Evolutionary conservation across 2,329 filamentous ascomycete genomes (phyloP), one percentile per base, ranked within the genome.

Genomic region (Pseudogymnoascus sp.): DNA sequence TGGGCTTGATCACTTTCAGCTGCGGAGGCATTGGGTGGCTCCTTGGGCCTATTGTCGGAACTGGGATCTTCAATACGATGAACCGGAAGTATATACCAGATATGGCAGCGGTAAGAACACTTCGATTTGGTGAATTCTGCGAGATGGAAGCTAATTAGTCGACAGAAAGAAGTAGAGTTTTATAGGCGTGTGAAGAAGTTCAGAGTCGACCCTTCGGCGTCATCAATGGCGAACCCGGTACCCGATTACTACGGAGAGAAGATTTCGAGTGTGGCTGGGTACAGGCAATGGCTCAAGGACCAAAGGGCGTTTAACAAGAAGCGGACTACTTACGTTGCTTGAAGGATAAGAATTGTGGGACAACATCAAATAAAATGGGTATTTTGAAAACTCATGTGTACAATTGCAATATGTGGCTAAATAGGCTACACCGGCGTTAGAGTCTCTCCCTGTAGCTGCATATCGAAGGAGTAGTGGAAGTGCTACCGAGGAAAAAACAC

Each of bases 241-340:
- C 74, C 71, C 43, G 94, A 99, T 74, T 99, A 96, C 77, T 99
- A 99, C 71, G 94, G 94, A 69, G 94, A 99, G 79, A 97, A 97
- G 82, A 96, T 99, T 69, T 90, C 89, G 59, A 96, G 92, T 70
- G 91, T 97, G 20, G 82, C 86, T 60, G 92, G 90, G 54, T 99
- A 97, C 75, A 81, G 94, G 70, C 87, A 91, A 74, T 99, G 94
- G 94, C 78, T 99, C 70, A 97, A 96, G 81, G 94, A 99, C 72
- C 94, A 97, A 80, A 83, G 93, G 65, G 93, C 92, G 8, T 99
- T 96, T 78, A 96, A 96, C 78, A 92, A 92, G 80, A 96, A 95
- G 84, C 67, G 71, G 62, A 67, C 70, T 47, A 71, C 69, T 33
- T 72, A 70, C 57, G 65, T 71, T 43, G 47, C 47, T 33, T 54